Conservation (phyloP, 2,329 filamentous ascomycete species). For the Pseudogymnoascus pannorum region DNA sequence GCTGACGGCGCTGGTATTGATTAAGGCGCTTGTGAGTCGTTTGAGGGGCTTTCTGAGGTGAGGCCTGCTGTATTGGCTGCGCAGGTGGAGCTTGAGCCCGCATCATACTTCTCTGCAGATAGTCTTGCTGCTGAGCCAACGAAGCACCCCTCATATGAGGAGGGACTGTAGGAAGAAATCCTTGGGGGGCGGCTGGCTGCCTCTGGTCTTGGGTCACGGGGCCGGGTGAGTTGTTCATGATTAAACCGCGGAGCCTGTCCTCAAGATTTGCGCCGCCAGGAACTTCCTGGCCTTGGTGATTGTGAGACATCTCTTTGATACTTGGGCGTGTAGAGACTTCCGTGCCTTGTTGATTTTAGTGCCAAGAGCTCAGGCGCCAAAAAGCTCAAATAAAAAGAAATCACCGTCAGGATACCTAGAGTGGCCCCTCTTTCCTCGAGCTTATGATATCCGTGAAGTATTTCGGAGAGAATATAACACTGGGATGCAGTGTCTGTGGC, state of each 20-base stretch:
- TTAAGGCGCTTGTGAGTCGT: conserved; percentile 19
- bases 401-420: not conserved
- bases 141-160: conserved; percentile 21
- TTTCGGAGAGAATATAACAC: not conserved
- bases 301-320: not conserved
- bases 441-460: not conserved
- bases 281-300: conserved; percentile 6
- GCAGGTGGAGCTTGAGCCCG: not conserved
- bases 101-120: conserved; percentile 10
- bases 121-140: conserved; percentile 18
- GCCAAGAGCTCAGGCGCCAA: not conserved
- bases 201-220: conserved; percentile 16
- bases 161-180: conserved; percentile 13
- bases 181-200: conserved; percentile 12
- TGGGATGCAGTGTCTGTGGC: not conserved
- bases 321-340: not conserved
- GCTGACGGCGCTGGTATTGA: conserved; percentile 18
- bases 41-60: not conserved
- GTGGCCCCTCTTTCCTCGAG: not conserved
- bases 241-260: conserved; percentile 51
- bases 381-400: not conserved
- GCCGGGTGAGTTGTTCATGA: conserved; percentile 43
- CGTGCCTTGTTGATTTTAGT: not conserved
- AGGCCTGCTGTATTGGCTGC: not conserved
- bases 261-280: conserved; percentile 36